These are phyloP conservation scores for Botryotinia narcissicola DNA, from an alignment of 2,329 filamentous ascomycete species.

Conservation along the genomic window DNA sequence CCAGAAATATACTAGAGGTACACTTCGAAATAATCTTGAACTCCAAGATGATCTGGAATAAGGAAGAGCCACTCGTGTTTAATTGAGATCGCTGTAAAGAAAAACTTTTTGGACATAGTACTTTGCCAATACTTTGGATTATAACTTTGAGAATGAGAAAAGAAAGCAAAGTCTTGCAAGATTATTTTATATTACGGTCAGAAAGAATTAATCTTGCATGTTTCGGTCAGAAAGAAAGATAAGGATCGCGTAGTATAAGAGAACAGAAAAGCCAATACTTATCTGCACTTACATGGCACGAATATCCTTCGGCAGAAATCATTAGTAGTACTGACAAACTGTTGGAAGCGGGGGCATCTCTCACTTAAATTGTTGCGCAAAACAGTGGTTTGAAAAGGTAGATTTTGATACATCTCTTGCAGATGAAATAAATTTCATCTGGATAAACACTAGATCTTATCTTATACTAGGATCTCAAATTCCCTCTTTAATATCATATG, in stretches of 20 bases:
- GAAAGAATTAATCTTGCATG: background rate
- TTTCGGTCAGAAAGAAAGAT: background rate
- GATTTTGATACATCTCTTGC: background rate
- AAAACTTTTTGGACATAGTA: background rate
- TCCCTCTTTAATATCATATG: background rate
- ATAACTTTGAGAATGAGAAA: background rate
- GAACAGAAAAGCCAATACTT: background rate
- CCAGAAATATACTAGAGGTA: background rate
- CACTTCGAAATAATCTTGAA: background rate
- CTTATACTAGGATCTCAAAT: background rate
- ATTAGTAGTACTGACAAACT: background rate
- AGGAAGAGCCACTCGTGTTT: background rate
- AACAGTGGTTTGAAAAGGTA: background rate
- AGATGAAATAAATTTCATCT: background rate
- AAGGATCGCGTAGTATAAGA: background rate
- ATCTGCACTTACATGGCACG: background rate
- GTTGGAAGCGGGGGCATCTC: background rate
- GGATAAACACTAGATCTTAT: background rate
- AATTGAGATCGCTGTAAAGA: background rate
- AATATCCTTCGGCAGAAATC: background rate
- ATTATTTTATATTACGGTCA: background rate
- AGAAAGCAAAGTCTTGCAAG: background rate
- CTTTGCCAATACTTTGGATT: background rate
- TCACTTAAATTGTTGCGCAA: background rate
- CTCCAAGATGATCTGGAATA: background rate